Conservation (phyloP, 2,329 filamentous ascomycete genomes). For the Ophiostoma ips region DNA sequence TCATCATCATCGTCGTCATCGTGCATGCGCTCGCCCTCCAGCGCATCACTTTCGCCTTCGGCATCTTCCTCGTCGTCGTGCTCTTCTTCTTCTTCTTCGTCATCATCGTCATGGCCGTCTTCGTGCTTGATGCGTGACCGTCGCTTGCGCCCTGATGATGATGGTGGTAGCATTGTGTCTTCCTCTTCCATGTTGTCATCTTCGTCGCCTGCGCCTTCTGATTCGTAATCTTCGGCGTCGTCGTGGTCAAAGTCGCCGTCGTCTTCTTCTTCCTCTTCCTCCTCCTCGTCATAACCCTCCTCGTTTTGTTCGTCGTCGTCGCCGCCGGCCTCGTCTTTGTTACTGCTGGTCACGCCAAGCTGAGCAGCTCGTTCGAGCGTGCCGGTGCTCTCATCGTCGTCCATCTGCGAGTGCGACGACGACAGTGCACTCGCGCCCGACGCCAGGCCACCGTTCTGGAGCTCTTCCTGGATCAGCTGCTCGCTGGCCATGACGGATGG, state of each 20-base stretch:
- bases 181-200: constrained; percentile 20
- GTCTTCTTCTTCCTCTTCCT: constrained; percentile 22
- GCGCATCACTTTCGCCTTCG: constrained; percentile 15
- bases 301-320: constrained; percentile 12
- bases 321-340: constrained; percentile 12
- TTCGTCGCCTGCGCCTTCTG: constrained; percentile 13
- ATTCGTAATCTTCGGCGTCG: constrained; percentile 19
- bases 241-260: constrained; percentile 11
- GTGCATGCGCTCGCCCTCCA: constrained; percentile 13
- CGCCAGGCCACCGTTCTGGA: constrained; percentile 40
- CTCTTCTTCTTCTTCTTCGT: constrained; percentile 18
- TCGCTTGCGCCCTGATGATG: constrained; percentile 8
- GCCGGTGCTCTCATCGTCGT: constrained; percentile 21
- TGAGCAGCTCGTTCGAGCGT: constrained; percentile 14
- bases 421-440: constrained; percentile 24
- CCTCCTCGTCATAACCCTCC: constrained; percentile 14
- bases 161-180: constrained; percentile 4
- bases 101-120: constrained; percentile 16
- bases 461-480: constrained; percentile 42
- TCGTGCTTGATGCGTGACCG: constrained; percentile 16
- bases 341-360: constrained; percentile 18
- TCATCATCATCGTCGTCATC: constrained; percentile 12
- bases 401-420: constrained; percentile 10
- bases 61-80: constrained; percentile 13
- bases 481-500: constrained; percentile 30